Percentiles rank a stretch among this genome's conserved stretches.
phyloP scores from a whole-genome alignment of 495 filamentous ascomycete species.

The Penicillium riverlandense region DNA sequence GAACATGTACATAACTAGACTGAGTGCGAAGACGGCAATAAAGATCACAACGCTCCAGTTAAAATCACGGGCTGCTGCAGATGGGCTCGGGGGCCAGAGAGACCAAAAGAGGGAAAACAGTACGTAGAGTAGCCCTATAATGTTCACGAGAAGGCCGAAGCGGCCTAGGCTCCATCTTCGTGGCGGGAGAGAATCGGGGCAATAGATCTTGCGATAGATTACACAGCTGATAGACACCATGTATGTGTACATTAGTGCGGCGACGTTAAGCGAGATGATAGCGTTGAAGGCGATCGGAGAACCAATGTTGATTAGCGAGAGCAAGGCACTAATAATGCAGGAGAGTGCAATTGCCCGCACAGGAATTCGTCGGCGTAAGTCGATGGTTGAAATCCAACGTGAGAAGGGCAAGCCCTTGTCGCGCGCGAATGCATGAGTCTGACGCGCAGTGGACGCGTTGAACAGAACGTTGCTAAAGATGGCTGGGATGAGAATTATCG shows the following conservation, averaged over 20 bases:
- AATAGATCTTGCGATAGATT: constrained; percentile 23
- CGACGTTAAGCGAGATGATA: constrained; percentile 35
- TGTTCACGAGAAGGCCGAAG: constrained; percentile 26
- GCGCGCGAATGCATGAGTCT: constrained; percentile 38
- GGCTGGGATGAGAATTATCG: constrained; percentile 26
- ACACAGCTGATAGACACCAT: constrained; percentile 26
- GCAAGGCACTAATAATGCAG: constrained; percentile 20
- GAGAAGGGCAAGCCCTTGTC: constrained; percentile 34
- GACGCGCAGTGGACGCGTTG: constrained; percentile 28
- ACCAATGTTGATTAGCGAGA: constrained; percentile 38
- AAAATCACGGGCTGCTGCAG: constrained; percentile 36
- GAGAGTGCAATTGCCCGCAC: constrained; percentile 33
- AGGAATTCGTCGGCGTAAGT: constrained; percentile 36
- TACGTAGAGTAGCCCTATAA: constrained; percentile 26
- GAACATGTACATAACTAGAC: constrained; percentile 24
- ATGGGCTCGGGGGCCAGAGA: constrained; percentile 32
- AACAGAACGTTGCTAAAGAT: constrained; percentile 28
- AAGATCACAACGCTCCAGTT: constrained; percentile 45
- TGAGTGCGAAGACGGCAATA: constrained; percentile 25
- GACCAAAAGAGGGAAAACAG: constrained; percentile 36
- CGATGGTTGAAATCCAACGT: constrained; percentile 22
- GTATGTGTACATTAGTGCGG: constrained; percentile 29
- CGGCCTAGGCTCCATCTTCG: constrained; percentile 34
- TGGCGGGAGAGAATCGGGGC: constrained; percentile 34
- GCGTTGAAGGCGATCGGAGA: constrained; percentile 37